Evolutionary conservation across 768 basidiomycete genomes (phyloP).

Genomic region (Pisolithus albus): DNA sequence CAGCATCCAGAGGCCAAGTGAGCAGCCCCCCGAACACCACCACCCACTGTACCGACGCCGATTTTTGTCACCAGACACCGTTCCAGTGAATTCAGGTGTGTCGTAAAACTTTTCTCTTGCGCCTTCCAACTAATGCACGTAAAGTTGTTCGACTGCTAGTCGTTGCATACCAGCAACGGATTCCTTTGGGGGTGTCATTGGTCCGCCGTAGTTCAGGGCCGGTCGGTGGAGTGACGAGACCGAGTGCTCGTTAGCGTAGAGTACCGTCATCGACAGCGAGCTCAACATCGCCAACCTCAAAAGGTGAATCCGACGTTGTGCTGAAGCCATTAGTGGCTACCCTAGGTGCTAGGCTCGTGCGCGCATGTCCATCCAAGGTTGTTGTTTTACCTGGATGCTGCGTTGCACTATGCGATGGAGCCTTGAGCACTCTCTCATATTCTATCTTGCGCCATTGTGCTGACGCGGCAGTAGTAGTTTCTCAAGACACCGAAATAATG

Average conservation of each 20-base stretch:
- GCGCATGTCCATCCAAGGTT: neutral
- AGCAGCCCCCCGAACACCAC: constrained; percentile 2
- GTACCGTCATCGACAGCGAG: constrained; percentile 10
- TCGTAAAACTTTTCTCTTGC: no score
- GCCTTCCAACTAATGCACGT: no score
- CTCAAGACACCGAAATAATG: constrained; percentile 39
- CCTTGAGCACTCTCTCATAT: neutral
- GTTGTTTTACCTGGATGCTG: constrained; percentile 42
- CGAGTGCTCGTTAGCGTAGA: neutral
- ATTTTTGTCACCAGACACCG: no score
- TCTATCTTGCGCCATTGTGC: constrained; percentile 3
- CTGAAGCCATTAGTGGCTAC: neutral
- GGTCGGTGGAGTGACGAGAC: constrained; percentile 7
- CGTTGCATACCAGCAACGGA: no score
- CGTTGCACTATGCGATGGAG: constrained; percentile 36
- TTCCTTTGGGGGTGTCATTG: constrained; percentile 10
- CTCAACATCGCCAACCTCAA: constrained; percentile 24
- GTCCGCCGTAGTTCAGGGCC: constrained; percentile 23
- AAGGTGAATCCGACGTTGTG: constrained; percentile 28
- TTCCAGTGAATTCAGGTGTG: no score
- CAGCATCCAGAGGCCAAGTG: neutral
- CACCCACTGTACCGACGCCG: neutral
- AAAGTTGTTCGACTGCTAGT: no score
- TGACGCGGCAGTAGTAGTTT: constrained; percentile 24
- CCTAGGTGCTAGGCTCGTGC: constrained; percentile 1